Percentiles rank a stretch among this genome's conserved stretches.
These are phyloP conservation scores for Alternaria triticimaculans DNA, from an alignment of 2,329 filamentous ascomycete genomes.

Conservation along the genomic window DNA sequence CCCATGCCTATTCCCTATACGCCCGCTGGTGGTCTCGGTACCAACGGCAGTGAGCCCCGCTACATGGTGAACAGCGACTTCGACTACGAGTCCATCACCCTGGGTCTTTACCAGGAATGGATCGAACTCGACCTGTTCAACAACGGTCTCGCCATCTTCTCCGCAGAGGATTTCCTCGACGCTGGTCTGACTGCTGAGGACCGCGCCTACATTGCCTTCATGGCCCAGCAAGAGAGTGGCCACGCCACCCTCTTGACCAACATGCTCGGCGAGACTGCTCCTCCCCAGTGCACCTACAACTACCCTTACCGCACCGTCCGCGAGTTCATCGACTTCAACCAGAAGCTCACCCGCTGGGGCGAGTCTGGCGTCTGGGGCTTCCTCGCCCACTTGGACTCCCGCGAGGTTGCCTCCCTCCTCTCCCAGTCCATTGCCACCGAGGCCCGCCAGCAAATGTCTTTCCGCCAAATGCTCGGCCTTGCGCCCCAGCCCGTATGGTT, in stretches of 20 bases:
- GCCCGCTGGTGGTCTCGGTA: constrained; percentile 73
- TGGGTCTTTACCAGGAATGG: constrained; percentile 82
- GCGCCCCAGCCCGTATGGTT: constrained; percentile 88
- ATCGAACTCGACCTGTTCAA: constrained; percentile 86
- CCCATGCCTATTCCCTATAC: constrained; percentile 74
- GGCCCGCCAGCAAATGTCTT: constrained; percentile 82
- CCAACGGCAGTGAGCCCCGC: constrained; percentile 76
- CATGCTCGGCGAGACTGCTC: constrained; percentile 74
- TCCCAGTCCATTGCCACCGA: constrained; percentile 79
- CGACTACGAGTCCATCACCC: constrained; percentile 77
- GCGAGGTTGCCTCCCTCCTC: constrained; percentile 74
- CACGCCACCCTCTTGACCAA: constrained; percentile 80
- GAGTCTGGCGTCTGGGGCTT: constrained; percentile 84
- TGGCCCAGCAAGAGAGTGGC: constrained; percentile 78
- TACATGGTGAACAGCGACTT: constrained; percentile 83
- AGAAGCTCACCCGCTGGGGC: constrained; percentile 83
- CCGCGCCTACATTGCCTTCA: constrained; percentile 74
- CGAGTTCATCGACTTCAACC: constrained; percentile 83
- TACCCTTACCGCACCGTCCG: constrained; percentile 77
- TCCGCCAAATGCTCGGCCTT: constrained; percentile 80
- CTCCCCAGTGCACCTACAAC: constrained; percentile 79
- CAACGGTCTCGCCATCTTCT: constrained; percentile 74
- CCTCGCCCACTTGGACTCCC: constrained; percentile 76
- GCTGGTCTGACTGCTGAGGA: constrained; percentile 74
- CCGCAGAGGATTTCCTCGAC: constrained; percentile 70